Evolutionary conservation across 2,329 filamentous ascomycete species (phyloP).

Genomic region (Trichoderma sp.): DNA sequence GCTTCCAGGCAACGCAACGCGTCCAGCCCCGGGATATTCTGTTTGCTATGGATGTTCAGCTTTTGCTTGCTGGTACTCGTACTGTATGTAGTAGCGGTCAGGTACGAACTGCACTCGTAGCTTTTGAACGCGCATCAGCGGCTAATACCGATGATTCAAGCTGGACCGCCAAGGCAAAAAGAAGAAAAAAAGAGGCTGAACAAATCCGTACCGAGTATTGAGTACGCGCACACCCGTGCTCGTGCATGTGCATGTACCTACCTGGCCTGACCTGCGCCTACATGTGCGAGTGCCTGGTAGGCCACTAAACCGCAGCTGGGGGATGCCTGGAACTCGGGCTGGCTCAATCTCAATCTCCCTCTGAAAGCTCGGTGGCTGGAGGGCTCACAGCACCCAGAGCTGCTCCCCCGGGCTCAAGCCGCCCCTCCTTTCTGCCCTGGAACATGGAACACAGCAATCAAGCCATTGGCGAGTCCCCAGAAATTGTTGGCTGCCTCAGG

Average conservation of each 20-base stretch:
- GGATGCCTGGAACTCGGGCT: background rate
- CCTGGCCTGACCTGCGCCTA: no score
- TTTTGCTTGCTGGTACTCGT: background rate
- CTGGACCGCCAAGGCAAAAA: background rate
- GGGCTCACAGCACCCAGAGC: background rate
- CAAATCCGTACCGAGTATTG: background rate
- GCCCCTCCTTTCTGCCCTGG: constrained; percentile 14
- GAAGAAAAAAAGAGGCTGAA: background rate
- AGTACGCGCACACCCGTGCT: background rate
- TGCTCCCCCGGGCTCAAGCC: background rate
- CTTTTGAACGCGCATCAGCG: background rate
- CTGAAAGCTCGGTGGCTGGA: background rate
- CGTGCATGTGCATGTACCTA: background rate
- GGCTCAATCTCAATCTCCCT: background rate
- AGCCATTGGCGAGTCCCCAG: constrained; percentile 16
- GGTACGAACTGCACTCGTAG: background rate
- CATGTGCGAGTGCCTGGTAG: background rate
- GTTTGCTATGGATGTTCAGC: background rate
- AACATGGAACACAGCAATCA: constrained; percentile 1
- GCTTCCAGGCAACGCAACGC: constrained; percentile 13
- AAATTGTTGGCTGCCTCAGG: constrained; percentile 22
- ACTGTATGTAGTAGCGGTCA: constrained; percentile 3
- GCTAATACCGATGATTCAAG: background rate
- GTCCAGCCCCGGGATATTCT: background rate
- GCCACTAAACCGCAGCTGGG: background rate